A percentile compares a stretch with the other conserved stretches of the same genome.
Evolutionary conservation across 1,284 basidiomycete genomes (phyloP).

Genomic region (Austroboletus novae-zelandiae): DNA sequence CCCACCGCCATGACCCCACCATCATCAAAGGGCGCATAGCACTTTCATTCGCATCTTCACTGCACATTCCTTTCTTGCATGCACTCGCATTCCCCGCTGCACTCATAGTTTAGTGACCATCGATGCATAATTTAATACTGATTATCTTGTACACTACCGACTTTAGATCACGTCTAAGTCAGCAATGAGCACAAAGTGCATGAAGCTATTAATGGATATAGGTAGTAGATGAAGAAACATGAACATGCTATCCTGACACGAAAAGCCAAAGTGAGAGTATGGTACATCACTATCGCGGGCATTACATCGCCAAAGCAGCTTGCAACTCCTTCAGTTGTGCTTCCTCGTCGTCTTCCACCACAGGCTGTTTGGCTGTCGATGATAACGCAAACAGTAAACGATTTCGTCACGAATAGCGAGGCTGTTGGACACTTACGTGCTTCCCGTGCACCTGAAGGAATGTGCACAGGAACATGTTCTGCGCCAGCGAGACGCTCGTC

Average conservation of each 20-base stretch:
- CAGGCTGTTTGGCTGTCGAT: slow-evolving; percentile 18
- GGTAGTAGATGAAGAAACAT: slow-evolving; percentile 30
- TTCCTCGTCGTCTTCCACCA: slow-evolving; percentile 90
- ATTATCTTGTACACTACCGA: slow-evolving; percentile 37
- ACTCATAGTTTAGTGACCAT: slow-evolving; percentile 32
- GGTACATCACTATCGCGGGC: slow-evolving; percentile 10
- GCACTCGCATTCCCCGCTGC: slow-evolving; percentile 25
- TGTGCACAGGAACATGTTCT: slow-evolving; percentile 87
- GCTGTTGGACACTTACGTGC: slow-evolving; percentile 47
- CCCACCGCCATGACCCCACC: slow-evolving; percentile 1
- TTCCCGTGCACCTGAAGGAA: slow-evolving; percentile 64
- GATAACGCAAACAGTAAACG: slow-evolving; percentile 3
- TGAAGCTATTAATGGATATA: slow-evolving; percentile 35
- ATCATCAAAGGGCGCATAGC: slow-evolving; percentile 17
- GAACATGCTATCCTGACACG: slow-evolving; percentile 16
- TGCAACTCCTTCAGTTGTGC: slow-evolving; percentile 90
- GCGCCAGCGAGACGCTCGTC: slow-evolving; percentile 87
- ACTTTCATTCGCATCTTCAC: slow-evolving; percentile 27
- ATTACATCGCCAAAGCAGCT: slow-evolving; percentile 85
- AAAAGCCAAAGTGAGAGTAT: slow-evolving; percentile 4
- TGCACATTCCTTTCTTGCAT: slow-evolving; percentile 25
- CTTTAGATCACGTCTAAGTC: slow-evolving; percentile 21
- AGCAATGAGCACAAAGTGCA: slow-evolving; percentile 19
- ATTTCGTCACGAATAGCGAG: neutral
- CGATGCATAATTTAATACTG: slow-evolving; percentile 39